Base-by-base conservation (phyloP, 768 basidiomycete genomes). In the Leccinum imitatum region DNA sequence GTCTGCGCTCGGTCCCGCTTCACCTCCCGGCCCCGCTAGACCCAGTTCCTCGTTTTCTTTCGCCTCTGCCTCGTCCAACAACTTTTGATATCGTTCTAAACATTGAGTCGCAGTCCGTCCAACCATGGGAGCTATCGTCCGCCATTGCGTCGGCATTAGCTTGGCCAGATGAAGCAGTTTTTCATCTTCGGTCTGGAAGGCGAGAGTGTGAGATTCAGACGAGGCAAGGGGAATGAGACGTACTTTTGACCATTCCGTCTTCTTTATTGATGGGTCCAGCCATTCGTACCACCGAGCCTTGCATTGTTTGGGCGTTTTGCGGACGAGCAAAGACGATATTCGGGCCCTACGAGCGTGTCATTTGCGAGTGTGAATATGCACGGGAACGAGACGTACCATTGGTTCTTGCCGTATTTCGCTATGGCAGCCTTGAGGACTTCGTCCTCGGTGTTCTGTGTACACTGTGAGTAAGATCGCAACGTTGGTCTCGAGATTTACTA, bases 251-350 rank as follows among this genome's bases (percentile, higher is more conserved):
- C 97, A 99, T 75, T 98, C 97, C 17, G 96, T 98, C 81, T 99
- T 99, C 77, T 98, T 98, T 77, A 98, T 99, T 54, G 94, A 95
- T 6, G 97, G 97, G 77, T 99, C 97, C 53, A 98, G 79, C 97
- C 97, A 98, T 78, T 98, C 96, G 71, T 96, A 98, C 96, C 96
- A 98, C 44, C 94, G 90, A 1, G 93, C 93, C 76, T 99, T 99
- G 80, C 97, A 99, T 79, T 99, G 97, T 73, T 99, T 99, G 11
- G 97, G 95, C 2, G 97, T 99, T 77, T 99, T 99, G 65, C 97
- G 87, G 37, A 98, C 97, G 54, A 99, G 85, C 31, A 99, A 81
- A 33, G 96, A 98, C 11, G 95, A 97, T 72, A 99, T 98, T 68
- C 96, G 94, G 27, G 96, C 96, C 95, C 93, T 91, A 51, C 7